Base-by-base conservation (phyloP, 768 basidiomycete species). In the Gymnopilus junonius region DNA sequence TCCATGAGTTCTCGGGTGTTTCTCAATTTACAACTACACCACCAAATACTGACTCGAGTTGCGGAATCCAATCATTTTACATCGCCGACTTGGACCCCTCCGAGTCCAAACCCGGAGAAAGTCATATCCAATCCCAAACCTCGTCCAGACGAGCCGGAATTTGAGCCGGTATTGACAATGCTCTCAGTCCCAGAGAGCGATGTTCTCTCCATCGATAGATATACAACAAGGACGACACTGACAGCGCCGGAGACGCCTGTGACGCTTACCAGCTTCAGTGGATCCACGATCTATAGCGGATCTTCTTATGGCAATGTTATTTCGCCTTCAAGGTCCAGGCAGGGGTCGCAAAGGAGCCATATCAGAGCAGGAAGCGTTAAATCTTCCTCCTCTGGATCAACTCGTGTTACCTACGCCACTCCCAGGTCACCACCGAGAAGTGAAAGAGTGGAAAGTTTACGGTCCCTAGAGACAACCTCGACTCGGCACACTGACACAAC, bases 1-100 rank as follows among this genome's bases (percentile, higher is more conserved):
- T 63, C 75, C 11, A 75, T 75, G 75, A 75, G 73, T 1, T 71
- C 73, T 7, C 73, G 76, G 15, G 69, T 78, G 10, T 75, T 71
- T 59, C 68, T 77, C 40, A 76, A 76, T 50, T 66, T 76, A n/a
- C 68, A 70, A 43, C 67, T 70, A 8, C 69, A 70, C 55, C 60
- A 66, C 46, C 57, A 64, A 14, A 63, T 58, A 23, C 55, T 70
- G 4, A 70, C 56, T 11, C 59, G 61, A n/a, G 61, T 67, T 11
- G 66, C 67, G 3, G 69, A 70, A 53, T 67, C 66, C 8, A 70
- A 70, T 25, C 62, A 58, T 23, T 70, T 70, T 32, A 70, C 69
- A 1, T 55, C 66, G 2, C 61, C 65, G 15, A 64, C 35, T 23
- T 70, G 69, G 69, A 42, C 64, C 11, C 59, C 54, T n/a, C 50